Evolutionary conservation across 1,139 yeast genomes (phyloP), one percentile per base, ranked within the genome.

Genomic region (Blastobotrys proliferans): DNA sequence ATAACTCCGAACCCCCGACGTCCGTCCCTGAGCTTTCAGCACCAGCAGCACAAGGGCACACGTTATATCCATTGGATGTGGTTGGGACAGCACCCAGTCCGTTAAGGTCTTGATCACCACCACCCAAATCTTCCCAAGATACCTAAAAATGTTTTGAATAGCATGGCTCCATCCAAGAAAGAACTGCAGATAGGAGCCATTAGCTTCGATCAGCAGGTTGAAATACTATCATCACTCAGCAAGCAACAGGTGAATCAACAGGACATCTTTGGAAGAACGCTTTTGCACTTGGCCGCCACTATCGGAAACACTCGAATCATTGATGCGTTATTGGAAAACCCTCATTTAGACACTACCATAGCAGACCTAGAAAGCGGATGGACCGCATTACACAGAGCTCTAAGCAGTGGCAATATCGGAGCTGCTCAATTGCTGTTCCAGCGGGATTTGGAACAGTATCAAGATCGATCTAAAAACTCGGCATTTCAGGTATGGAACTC

Each of bases 281-380:
- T 81, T 14, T 66, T 79, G 40, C 96, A 78, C 63, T 51, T 79
- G 9, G 69, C 79, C 20, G 74, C 79, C 41, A 67, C 77, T 39
- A 61, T 71, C 47, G 83, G 79, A 10, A 27, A 26, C 14, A 26
- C n/a, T 16, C 14, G 26, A 3, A 16, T 44, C 11, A 30, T 43
- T 3, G 37, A 35, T 13, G 66, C 67, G 32, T 52, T 83, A 5
- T 60, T 83, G 31, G 71, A 71, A 45, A 72, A 76, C 51, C 69
- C 73, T 6, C 69, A 73, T 35, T 55, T 70, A 9, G 72, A 80
- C 35, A 17, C 34, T 13, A 51, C 59, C 9, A 60, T 73, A 0
- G 64, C 69, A 1, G 97, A 90, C 59, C 69, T 68, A 45, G 97
- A 90, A 61, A 86, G 77, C 57, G 86, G 88, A 1, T 88, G 95